Base-by-base conservation (phyloP, 768 basidiomycete genomes). In the Kwoniella shandongensis region DNA sequence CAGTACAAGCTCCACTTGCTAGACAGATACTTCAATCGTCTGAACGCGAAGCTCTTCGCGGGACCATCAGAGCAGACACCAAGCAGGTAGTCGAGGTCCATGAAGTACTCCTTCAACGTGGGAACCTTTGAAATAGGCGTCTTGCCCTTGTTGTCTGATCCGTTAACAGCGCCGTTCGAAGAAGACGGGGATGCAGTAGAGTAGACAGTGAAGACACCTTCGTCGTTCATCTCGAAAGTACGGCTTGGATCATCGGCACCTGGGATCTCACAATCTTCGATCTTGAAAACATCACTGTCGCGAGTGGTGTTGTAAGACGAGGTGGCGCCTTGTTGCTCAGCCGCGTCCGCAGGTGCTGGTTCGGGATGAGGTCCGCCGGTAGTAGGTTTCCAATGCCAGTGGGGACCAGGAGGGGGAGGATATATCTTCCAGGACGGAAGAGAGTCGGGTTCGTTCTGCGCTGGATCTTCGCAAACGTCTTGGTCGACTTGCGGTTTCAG, bases 1-100 rank as follows among this genome's bases (percentile, higher is more conserved):
- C 81, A 83, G 73, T 94, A 92, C 86, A 98, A 89, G 46, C 87
- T 88, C 78, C 92, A 98, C 77, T 98, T 97, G 78, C 89, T 88
- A 13, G 86, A 81, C 12, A 99, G 82, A 73, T 94, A 99, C 76
- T 89, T 90, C 59, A 99, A 81, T 51, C 96, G 78, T 2, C 91
- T 83, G 73, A 86, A 98, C 0, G 96, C 94, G 72, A 96, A 93
- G 65, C 88, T 90, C 79, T 99, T 99, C 4, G 91, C 86, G 0
- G 96, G 96, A 0, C 96, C 96, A 74, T 96, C 91, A 1, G 91
- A 84, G 53, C 97, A 96, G 61, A 97, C 91, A 3, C 82, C 80
- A 1, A 98, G 83, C 13, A 98, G 82, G 72, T 86, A 91, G 73
- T 99, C 94, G 5, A 99, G 84, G 73, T 99, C 96, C 51, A 91